phyloP scores from a whole-genome alignment of 169 alveolate genomes.

The Cryptosporidium sp. region DNA sequence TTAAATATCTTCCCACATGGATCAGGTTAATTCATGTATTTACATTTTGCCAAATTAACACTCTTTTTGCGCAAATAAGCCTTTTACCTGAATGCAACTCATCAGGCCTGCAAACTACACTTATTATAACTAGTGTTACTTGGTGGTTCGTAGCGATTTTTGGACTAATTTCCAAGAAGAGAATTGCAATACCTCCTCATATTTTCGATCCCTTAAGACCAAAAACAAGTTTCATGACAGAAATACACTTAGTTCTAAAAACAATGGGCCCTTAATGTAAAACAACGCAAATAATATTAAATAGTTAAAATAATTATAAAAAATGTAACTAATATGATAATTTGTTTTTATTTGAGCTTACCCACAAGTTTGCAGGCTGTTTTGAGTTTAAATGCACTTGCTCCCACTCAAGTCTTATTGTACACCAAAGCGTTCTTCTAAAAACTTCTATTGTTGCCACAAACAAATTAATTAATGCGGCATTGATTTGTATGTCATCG shows the following conservation, averaged over 20 bases:
- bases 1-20: constrained; percentile 80
- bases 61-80: constrained; percentile 71
- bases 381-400: constrained; percentile 68
- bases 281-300: neutral
- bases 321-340: neutral
- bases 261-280: constrained; percentile 63
- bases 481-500: constrained; percentile 73
- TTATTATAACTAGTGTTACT: constrained; percentile 44
- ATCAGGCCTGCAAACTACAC: constrained; percentile 62
- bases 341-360: constrained; percentile 11
- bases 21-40: constrained; percentile 77
- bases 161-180: constrained; percentile 51
- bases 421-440: constrained; percentile 72
- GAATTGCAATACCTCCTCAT: constrained; percentile 69
- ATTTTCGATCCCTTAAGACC: constrained; percentile 68
- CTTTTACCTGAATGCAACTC: constrained; percentile 80
- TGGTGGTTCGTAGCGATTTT: constrained; percentile 70
- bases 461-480: constrained; percentile 59
- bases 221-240: constrained; percentile 60
- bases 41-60: constrained; percentile 77
- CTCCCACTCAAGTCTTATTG: constrained; percentile 76
- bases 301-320: neutral
- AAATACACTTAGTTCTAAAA: constrained; percentile 51
- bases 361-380: constrained; percentile 74
- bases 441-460: constrained; percentile 59